A percentile compares a stretch with the other conserved stretches of the same genome.
These are phyloP conservation scores for Acephala macrosclerotiorum DNA, from an alignment of 2,329 filamentous ascomycete genomes.

Conservation along the genomic window DNA sequence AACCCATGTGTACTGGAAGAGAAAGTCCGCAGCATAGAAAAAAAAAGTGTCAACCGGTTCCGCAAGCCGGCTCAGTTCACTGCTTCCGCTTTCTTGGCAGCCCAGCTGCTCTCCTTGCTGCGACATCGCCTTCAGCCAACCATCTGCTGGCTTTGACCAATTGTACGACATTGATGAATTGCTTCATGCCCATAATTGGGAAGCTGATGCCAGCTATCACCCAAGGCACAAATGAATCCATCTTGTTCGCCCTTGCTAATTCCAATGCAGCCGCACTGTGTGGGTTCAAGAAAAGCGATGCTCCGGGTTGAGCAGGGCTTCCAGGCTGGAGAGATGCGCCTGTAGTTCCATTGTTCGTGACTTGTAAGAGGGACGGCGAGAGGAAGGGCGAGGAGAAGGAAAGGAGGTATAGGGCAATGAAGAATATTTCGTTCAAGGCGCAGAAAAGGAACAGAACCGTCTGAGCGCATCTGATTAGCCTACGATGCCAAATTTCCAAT, in stretches of 20 bases:
- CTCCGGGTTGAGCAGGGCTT: conserved; percentile 72
- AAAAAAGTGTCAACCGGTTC: not conserved
- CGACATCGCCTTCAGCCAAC: conserved; percentile 89
- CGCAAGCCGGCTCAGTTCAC: conserved; percentile 18
- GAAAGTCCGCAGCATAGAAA: conserved; percentile 6
- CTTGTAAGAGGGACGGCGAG: conserved; percentile 78
- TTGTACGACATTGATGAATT: conserved; percentile 93
- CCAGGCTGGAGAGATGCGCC: conserved; percentile 66
- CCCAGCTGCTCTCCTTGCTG: conserved; percentile 63
- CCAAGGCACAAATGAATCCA: conserved; percentile 80
- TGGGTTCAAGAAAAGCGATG: conserved; percentile 82
- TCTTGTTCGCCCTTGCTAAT: conserved; percentile 92
- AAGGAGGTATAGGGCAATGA: conserved; percentile 96
- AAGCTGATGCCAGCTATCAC: conserved; percentile 80
- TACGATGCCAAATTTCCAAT: conserved; percentile 12
- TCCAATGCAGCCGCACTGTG: conserved; percentile 94
- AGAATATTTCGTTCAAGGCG: conserved; percentile 92
- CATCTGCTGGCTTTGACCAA: conserved; percentile 91
- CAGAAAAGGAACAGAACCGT: conserved; percentile 91
- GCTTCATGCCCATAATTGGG: conserved; percentile 90
- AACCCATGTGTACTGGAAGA: conserved; percentile 13
- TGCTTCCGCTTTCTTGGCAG: conserved; percentile 56
- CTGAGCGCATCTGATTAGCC: conserved; percentile 54
- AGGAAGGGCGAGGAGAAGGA: conserved; percentile 93
- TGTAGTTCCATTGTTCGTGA: conserved; percentile 62